Evolutionary conservation across 1,139 yeast species (phyloP).

Genomic region (Pichia cactophila): DNA sequence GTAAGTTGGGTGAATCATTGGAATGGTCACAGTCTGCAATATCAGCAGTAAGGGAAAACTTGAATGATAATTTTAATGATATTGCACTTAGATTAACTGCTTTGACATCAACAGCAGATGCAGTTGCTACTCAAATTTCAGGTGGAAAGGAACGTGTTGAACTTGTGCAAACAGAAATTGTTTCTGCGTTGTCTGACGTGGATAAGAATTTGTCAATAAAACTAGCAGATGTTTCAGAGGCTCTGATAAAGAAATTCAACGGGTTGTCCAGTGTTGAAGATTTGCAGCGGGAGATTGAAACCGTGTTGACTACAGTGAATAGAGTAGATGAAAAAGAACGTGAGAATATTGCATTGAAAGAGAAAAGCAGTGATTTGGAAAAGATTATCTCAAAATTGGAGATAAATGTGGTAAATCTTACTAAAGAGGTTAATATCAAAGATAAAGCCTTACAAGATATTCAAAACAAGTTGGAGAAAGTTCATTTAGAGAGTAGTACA

Average conservation of each 20-base stretch:
- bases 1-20: not conserved
- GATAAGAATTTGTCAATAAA: not conserved
- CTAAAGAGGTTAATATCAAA: not conserved
- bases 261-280: not conserved
- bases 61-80: slow-evolving; percentile 9
- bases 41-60: not conserved
- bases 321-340: not conserved
- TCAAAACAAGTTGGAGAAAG: not conserved
- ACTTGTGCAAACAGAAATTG: not conserved
- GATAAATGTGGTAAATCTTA: not conserved
- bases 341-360: not conserved
- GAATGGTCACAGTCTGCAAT: not conserved
- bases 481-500: not conserved
- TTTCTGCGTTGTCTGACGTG: not conserved
- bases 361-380: not conserved
- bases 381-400: not conserved
- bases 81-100: slow-evolving; percentile 4
- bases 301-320: not conserved
- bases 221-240: not conserved
- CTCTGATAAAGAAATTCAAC: not conserved
- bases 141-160: not conserved
- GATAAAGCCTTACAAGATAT: no score
- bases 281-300: not conserved
- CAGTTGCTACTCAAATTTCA: not conserved
- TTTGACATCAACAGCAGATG: not conserved